Evolutionary conservation across 1,284 basidiomycete genomes (phyloP).

Genomic region (Austropuccinia psidii): DNA sequence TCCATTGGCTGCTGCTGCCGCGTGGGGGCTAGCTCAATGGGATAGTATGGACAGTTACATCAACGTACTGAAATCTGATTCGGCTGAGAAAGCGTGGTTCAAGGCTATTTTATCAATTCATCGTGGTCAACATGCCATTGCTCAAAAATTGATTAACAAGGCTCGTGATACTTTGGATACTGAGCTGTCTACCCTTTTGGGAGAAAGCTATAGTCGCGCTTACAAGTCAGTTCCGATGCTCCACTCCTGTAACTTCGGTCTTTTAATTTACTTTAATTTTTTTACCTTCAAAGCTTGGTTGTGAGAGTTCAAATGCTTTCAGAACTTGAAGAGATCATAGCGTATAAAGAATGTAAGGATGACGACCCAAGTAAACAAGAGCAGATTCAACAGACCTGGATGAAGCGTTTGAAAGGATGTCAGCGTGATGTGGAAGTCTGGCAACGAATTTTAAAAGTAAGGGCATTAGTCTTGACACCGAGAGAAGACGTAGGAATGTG

Average conservation of each 20-base stretch:
- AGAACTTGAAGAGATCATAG: constrained; percentile 94
- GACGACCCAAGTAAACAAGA: constrained; percentile 85
- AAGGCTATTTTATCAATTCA: constrained; percentile 91
- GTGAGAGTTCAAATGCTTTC: constrained; percentile 98
- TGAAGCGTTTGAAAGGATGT: constrained; percentile 74
- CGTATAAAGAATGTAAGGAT: constrained; percentile 77
- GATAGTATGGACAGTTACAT: constrained; percentile 98
- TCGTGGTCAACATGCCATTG: constrained; percentile 88
- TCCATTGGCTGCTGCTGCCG: constrained; percentile 91
- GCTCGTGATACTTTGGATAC: constrained; percentile 90
- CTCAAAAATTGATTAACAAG: constrained; percentile 79
- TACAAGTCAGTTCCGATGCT: constrained; percentile 76
- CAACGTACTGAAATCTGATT: constrained; percentile 83
- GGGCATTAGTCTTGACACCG: constrained; percentile 85
- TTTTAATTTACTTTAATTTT: background rate
- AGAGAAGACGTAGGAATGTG: constrained; percentile 95
- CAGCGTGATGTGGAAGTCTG: constrained; percentile 98
- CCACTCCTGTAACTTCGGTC: no score
- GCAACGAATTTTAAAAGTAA: constrained; percentile 94
- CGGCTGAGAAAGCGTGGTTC: constrained; percentile 91
- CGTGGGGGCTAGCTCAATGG: constrained; percentile 96
- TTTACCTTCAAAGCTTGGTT: constrained; percentile 61
- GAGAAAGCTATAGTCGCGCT: constrained; percentile 90
- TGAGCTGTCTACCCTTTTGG: constrained; percentile 83
- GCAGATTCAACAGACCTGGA: constrained; percentile 65